Base-by-base conservation (phyloP, 257 asterid genomes). In the Petunia axillaris region DNA sequence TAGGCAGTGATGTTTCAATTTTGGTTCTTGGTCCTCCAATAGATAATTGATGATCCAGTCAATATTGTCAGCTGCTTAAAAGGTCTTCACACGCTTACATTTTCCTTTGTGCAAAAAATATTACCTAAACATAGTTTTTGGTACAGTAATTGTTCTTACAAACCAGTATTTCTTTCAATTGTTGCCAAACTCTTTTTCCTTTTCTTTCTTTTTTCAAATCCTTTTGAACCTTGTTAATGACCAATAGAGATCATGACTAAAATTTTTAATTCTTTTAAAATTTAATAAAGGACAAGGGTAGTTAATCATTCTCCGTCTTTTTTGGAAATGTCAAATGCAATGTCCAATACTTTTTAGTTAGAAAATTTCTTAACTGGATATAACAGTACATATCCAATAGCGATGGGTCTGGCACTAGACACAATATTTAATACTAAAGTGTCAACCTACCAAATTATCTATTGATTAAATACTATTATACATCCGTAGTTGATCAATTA, bases 361-460 rank as follows among this genome's bases (percentile, higher is more conserved):
- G 4, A 37, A 36, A 60, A 7, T 8, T 63, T 36, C 16, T 2
- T 9, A 25, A 25, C 6, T 3, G 36, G 2, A 5, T 15, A 3
- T 6, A 66, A 67, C 4, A 8, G 41, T 44, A 25, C 41, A 44
- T 2, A n/a, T 44, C 4, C 55, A 46, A 46, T 35, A 48, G 58
- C 60, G 44, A 71, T 11, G 77, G 60, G 60, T 48, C 44, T 35
- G 10, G 41, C 9, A 9, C 5, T 16, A 70, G 0, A 70, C 41
- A 70, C 16, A 46, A 43, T 65, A 67, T 43, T 73, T 5, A 73
- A 50, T 73, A 35, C 1, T 11, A 15, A 46, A 9, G 13, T 6
- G 62, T 71, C 62, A 73, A 50, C 78, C 59, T 3, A 50, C 44
- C 62, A 73, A 50, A 73, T 48, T 48, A 71, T 71, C 11, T 50